phyloP scores from a whole-genome alignment of 139 green algal genomes.

The Chlorella sp. region DNA sequence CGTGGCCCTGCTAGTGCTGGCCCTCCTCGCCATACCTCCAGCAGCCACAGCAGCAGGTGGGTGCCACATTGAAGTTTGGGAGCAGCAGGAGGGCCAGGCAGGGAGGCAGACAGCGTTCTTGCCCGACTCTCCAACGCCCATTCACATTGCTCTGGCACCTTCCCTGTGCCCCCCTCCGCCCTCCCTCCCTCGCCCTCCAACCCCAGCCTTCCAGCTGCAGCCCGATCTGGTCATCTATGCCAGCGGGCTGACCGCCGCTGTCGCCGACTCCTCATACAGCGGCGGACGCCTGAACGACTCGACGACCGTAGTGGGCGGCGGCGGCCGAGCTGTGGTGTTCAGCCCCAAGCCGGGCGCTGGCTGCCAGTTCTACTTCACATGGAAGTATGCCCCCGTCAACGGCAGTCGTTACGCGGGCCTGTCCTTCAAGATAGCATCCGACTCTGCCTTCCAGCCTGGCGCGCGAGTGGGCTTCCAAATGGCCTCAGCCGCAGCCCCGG shows the following conservation, averaged over 20 bases:
- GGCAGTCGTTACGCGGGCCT: background rate
- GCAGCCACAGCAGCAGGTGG: too few relatives aligned
- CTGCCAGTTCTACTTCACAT: background rate
- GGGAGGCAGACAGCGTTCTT: too few relatives aligned
- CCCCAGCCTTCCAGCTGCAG: background rate
- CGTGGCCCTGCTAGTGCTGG: too few relatives aligned
- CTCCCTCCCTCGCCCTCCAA: background rate
- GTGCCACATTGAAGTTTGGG: too few relatives aligned
- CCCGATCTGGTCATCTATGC: background rate
- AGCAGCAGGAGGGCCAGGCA: too few relatives aligned
- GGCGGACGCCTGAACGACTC: background rate
- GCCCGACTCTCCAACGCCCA: too few relatives aligned
- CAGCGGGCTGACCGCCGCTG: background rate
- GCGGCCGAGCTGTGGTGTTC: background rate
- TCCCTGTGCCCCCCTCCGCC: too few relatives aligned
- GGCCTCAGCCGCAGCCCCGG: too few relatives aligned
- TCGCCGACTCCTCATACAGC: background rate
- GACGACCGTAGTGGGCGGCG: background rate
- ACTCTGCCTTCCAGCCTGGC: background rate
- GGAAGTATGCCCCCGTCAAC: background rate
- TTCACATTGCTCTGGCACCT: too few relatives aligned
- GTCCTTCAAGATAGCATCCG: constrained; percentile 8
- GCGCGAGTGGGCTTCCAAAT: background rate
- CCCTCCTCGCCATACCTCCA: too few relatives aligned
- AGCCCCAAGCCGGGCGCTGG: background rate